Base-by-base conservation (phyloP, 1,139 yeast genomes). In the Meyerozyma elateridarum region DNA sequence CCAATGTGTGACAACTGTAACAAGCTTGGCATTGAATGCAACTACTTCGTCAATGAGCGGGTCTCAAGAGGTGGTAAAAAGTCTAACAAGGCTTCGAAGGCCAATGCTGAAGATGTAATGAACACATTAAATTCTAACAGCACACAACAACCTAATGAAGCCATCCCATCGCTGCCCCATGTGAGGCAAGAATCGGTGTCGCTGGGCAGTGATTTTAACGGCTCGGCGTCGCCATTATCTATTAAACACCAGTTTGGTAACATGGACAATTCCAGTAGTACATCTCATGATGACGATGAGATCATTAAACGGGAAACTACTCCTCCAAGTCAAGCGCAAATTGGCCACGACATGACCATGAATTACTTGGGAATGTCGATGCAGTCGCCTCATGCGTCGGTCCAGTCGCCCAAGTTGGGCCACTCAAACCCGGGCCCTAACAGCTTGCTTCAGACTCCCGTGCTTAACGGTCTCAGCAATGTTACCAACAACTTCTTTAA, bases 31-130 rank as follows among this genome's bases (percentile, higher is more conserved):
- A 41, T 62, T 17, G 61, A 61, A 24, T 76, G 83, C 52, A 66
- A 66, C 41, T 76, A 76, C 48, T 76, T 74, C 40, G 66, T 70
- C 33, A 76, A 76, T 46, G 79, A 75, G 43, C 54, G 80, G 31
- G 54, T 65, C 9, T 69, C 76, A 28, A 53, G 76, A 37, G 77
- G 78, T 12, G 66, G 73, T 6, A 67, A 59, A 38, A 58, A 56
- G 26, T 17, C 25, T 16, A 21, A 18, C 11, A 8, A 14, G 18
- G 5, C n/a, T 7, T 3, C 8, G 9, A 8, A 20, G 20, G 29
- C 18, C n/a, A 22, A 13, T 17, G 14, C 29, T 6, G 29, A 19
- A n/a, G n/a, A 11, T 26, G 24, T n/a, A 20, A 9, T 11, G 14
- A 25, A 27, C 11, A 15, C 15, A 9, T 11, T 16, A 5, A 14